Evolutionary conservation across 2,329 filamentous ascomycete genomes (phyloP).

Genomic region (Colletotrichum higginsianum): DNA sequence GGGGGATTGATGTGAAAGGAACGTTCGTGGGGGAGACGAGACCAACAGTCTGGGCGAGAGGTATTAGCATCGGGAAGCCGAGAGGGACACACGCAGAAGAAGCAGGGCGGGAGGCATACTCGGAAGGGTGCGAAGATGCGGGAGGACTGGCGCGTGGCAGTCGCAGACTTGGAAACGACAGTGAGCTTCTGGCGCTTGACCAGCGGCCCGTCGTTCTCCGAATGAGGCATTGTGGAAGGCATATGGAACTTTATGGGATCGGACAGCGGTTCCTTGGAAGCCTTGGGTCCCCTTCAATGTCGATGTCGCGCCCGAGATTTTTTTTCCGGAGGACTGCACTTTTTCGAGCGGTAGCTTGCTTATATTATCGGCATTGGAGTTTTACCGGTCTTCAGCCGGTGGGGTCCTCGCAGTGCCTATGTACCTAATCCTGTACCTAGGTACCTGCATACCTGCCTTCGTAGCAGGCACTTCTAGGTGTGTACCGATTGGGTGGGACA

Average conservation of each 20-base stretch:
- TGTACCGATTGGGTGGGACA: neutral
- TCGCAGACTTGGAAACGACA: slow-evolving; percentile 55
- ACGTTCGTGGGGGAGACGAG: slow-evolving; percentile 92
- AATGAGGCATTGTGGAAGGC: slow-evolving; percentile 66
- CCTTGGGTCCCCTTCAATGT: slow-evolving; percentile 9
- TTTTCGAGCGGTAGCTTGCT: slow-evolving; percentile 27
- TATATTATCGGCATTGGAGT: slow-evolving; percentile 33
- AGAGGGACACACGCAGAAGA: slow-evolving; percentile 10
- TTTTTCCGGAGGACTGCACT: slow-evolving; percentile 7
- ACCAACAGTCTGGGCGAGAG: slow-evolving; percentile 80
- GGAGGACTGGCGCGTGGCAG: slow-evolving; percentile 68
- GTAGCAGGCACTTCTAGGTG: no score
- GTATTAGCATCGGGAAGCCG: slow-evolving; percentile 1
- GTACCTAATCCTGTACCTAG: no score
- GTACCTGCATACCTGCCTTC: no score
- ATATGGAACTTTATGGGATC: slow-evolving; percentile 14
- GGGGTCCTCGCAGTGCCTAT: neutral
- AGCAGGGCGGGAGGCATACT: slow-evolving; percentile 67
- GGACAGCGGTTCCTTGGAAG: slow-evolving; percentile 22
- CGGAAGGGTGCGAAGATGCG: slow-evolving; percentile 94
- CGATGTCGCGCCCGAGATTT: slow-evolving; percentile 23
- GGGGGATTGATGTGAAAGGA: slow-evolving; percentile 88
- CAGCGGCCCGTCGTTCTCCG: slow-evolving; percentile 72
- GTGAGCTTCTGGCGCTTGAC: slow-evolving; percentile 83
- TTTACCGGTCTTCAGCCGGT: slow-evolving; percentile 26